phyloP scores from a whole-genome alignment of 2,329 filamentous ascomycete genomes.

The Trichoderma koningii region DNA sequence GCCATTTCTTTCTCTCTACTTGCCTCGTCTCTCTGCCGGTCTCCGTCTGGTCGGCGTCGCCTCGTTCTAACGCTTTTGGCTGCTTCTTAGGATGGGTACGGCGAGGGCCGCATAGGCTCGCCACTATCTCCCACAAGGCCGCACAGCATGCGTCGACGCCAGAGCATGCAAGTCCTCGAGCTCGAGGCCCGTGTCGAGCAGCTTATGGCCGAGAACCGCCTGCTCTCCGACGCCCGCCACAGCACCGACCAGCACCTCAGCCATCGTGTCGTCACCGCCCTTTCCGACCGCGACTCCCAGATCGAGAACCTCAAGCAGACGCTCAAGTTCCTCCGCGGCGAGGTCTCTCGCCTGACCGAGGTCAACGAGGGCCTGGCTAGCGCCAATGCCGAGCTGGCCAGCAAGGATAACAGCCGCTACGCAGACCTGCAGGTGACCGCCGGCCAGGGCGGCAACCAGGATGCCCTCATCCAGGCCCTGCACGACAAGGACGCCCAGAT shows the following conservation, averaged over 20 bases:
- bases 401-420: constrained; percentile 74
- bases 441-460: constrained; percentile 64
- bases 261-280: constrained; percentile 66
- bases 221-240: constrained; percentile 71
- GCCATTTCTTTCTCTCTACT: not conserved
- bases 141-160: constrained; percentile 92
- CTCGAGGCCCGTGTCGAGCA: constrained; percentile 85
- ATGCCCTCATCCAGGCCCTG: constrained; percentile 64
- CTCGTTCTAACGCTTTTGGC: constrained; percentile 13
- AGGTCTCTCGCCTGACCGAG: constrained; percentile 77
- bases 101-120: constrained; percentile 82
- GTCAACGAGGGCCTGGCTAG: constrained; percentile 79
- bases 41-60: constrained; percentile 14
- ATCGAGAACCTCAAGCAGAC: constrained; percentile 80
- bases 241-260: constrained; percentile 67
- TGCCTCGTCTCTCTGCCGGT: not conserved
- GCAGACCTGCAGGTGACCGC: constrained; percentile 69
- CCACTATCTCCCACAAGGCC: constrained; percentile 91
- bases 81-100: constrained; percentile 76
- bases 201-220: constrained; percentile 79
- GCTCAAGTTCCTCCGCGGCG: constrained; percentile 76
- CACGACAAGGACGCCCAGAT: constrained; percentile 84
- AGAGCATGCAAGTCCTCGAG: constrained; percentile 96
- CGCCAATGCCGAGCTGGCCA: constrained; percentile 74
- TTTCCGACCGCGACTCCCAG: constrained; percentile 83